Base-by-base conservation (phyloP, 2,329 filamentous ascomycete species). In the Lecanosticta acicola region DNA sequence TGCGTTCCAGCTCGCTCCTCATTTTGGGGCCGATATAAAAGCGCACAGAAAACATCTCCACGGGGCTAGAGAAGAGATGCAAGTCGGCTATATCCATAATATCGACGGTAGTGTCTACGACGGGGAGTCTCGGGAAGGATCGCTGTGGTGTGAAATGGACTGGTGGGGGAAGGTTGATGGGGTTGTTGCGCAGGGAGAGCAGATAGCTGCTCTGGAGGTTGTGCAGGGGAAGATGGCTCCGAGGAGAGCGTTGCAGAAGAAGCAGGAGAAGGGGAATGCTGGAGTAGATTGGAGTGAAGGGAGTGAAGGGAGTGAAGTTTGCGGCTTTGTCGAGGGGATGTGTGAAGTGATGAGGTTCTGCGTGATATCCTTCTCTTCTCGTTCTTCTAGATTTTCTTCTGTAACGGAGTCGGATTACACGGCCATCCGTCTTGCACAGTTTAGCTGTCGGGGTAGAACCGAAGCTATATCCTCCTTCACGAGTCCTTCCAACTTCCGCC, bases 1-100 rank as follows among this genome's bases (percentile, higher is more conserved):
- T 13, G 80, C 91, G 61, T 90, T 94, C 67, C 85, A 91, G 59
- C 74, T 94, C 10, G 83, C 84, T 2, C 86, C 87, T 1, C n/a
- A n/a, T n/a, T n/a, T n/a, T n/a, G n/a, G n/a, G n/a, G n/a, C n/a
- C n/a, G n/a, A n/a, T n/a, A n/a, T n/a, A n/a, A n/a, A n/a, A n/a
- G n/a, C n/a, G n/a, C n/a, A n/a, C n/a, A n/a, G n/a, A 68, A 38
- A 59, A 54, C 43, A 50, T 58, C 26, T 69, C 54, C 45, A 54
- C 65, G n/a, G 66, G 65, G 61, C 41, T 33, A n/a, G n/a, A n/a
- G n/a, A n/a, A n/a, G n/a, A n/a, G 11, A 50, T 56, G 11, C 64
- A 66, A 1, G 66, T 81, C 7, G 76, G 78, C 11, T 70, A 87
- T 47, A 75, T 87, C 51, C 75, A 78, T 51, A 73, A 73, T 76